A percentile compares a stretch with the other conserved stretches of the same genome.
Evolutionary conservation across 106 monocot genomes (phyloP).

Genomic region (Dioscorea dumetorum): DNA sequence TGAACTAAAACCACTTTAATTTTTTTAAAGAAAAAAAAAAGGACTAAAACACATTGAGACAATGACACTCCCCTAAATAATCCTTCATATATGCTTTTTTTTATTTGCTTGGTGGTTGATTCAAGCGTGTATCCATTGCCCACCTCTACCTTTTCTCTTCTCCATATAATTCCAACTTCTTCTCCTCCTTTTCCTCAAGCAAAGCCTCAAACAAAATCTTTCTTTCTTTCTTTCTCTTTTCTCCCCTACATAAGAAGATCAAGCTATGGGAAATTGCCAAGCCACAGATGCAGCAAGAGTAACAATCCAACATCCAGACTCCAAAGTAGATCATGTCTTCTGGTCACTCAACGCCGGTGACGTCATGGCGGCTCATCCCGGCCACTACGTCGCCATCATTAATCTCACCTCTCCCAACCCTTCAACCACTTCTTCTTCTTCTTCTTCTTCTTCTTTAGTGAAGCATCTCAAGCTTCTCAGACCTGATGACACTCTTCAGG

Average conservation of each 20-base stretch:
- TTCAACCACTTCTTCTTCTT: not conserved
- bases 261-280: slow-evolving; percentile 54
- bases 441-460: not conserved
- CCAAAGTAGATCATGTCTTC: slow-evolving; percentile 29
- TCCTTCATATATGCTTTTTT: no score
- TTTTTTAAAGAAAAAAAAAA: no score
- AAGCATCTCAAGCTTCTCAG: slow-evolving; percentile 47
- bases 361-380: slow-evolving; percentile 58
- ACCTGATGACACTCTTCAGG: slow-evolving; percentile 38
- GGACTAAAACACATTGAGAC: no score
- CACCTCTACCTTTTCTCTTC: no score
- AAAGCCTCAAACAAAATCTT: no score
- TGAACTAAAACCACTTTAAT: no score
- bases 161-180: no score
- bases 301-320: slow-evolving; percentile 45
- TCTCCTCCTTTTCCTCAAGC: no score
- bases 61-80: no score
- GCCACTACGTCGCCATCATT: slow-evolving; percentile 49
- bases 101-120: no score
- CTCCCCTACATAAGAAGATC: not conserved
- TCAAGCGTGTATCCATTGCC: no score
- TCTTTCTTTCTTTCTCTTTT: no score
- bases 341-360: slow-evolving; percentile 36
- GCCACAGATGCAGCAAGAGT: slow-evolving; percentile 48
- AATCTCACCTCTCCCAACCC: slow-evolving; percentile 10